Base-by-base conservation (phyloP, 768 basidiomycete genomes). In the Leccinum disarticulatum region DNA sequence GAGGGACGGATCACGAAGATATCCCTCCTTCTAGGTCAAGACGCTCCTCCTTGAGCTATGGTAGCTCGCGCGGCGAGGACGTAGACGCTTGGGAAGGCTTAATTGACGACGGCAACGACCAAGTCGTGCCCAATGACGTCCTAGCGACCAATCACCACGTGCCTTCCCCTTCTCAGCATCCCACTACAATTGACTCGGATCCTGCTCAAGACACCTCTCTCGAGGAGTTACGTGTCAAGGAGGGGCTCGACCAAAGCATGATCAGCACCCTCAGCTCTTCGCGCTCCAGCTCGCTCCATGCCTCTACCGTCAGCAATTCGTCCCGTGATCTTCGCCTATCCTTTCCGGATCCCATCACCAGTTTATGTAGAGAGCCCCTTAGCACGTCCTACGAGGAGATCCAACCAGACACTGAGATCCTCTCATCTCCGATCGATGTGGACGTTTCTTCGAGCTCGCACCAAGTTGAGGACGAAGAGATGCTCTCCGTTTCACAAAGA, bases 301-400 rank as follows among this genome's bases (percentile, higher is more conserved):
- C 77, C 22, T 79, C 83, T 53, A 82, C 84, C 59, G 72, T 81
- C 57, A 87, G 87, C 59, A 80, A 68, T 56, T 84, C 86, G n/a
- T 75, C 85, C 53, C 87, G 86, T 72, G 88, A 91, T 76, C 81
- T 92, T 61, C 83, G 87, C 65, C 73, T 92, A 59, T 91, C 90
- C 35, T 93, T 93, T 76, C 90, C 90, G 41, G 90, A 93, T 75
- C 90, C 90, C 60, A 80, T 92, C 68, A 86, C 84, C 57, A 88
- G 87, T 70, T 87, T 87, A 56, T 80, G 79, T 61, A 81, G 85
- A 73, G 83, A 88, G 58, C 76, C 83, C 54, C 67, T 76, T 52
- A 80, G 79, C 70, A 79, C 81, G 61, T 85, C 87, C 35, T 85
- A 82, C 68, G 83, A 86, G 62, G 79, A 83, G 36, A 65, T 78